Evolutionary conservation across 148 eudicot species (phyloP).

Genomic region (Amaranthus hypochondriacus): DNA sequence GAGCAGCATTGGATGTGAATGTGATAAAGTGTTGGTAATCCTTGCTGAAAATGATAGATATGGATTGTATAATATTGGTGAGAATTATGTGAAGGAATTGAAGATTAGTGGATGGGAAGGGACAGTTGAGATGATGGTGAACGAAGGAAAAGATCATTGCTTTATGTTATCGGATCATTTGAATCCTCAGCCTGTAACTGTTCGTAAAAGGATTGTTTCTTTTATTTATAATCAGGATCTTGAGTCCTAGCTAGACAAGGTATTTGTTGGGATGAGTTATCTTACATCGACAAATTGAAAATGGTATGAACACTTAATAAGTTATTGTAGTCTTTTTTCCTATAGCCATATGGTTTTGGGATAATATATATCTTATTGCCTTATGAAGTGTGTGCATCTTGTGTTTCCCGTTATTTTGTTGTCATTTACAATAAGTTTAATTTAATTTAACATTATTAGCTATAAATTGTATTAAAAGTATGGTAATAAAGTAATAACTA

Average conservation of each 20-base stretch:
- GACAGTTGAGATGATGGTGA: constrained; percentile 29
- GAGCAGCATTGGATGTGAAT: constrained; percentile 15
- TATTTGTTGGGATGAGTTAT: too few relatives aligned
- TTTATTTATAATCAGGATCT: constrained; percentile 17
- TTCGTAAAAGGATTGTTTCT: constrained; percentile 12
- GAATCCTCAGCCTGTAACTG: constrained; percentile 21
- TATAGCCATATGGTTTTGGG: too few relatives aligned
- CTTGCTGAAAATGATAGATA: constrained; percentile 30
- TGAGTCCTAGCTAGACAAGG: background rate
- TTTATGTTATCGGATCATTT: background rate
- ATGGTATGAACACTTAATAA: too few relatives aligned
- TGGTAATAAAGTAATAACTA: too few relatives aligned
- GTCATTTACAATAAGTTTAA: too few relatives aligned
- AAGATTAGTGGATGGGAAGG: constrained; percentile 36
- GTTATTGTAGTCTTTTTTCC: too few relatives aligned
- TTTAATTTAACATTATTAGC: too few relatives aligned
- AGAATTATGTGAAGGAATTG: constrained; percentile 22
- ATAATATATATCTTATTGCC: too few relatives aligned
- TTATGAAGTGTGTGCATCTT: too few relatives aligned
- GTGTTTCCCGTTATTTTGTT: too few relatives aligned
- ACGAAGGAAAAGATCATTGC: constrained; percentile 27
- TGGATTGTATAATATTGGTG: constrained; percentile 13
- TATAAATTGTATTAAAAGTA: too few relatives aligned
- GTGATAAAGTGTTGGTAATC: constrained; percentile 31
- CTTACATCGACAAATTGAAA: too few relatives aligned